A percentile compares a stretch with the other conserved stretches of the same genome.
Evolutionary conservation across 1,284 basidiomycete species (phyloP).

Genomic region (Irpex rosettiformis): DNA sequence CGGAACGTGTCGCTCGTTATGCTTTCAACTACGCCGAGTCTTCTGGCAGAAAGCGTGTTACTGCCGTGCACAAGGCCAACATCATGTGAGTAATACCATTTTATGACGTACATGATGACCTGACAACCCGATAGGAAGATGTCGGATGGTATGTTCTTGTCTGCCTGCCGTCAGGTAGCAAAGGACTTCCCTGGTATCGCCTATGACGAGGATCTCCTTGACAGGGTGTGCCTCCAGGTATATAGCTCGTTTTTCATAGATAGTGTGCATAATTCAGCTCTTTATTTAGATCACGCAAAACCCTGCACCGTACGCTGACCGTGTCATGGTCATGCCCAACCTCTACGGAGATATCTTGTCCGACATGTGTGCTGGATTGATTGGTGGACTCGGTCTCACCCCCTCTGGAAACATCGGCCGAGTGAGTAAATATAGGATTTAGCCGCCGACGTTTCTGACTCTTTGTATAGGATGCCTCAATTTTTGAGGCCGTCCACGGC

Average conservation of each 20-base stretch:
- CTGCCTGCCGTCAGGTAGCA: conserved; percentile 94
- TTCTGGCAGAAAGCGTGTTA: conserved; percentile 88
- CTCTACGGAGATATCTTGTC: conserved; percentile 97
- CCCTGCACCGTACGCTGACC: conserved; percentile 91
- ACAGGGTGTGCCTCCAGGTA: conserved; percentile 93
- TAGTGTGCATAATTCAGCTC: conserved; percentile 8
- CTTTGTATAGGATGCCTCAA: conserved; percentile 83
- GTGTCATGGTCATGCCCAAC: conserved; percentile 99
- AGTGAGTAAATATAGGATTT: conserved; percentile 42
- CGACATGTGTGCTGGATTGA: conserved; percentile 98
- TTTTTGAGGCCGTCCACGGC: conserved; percentile 99
- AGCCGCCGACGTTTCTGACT: background rate
- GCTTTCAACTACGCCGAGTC: conserved; percentile 97
- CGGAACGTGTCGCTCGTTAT: conserved; percentile 97
- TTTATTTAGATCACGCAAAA: conserved; percentile 80
- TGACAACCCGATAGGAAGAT: conserved; percentile 73
- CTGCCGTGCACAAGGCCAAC: conserved; percentile 99
- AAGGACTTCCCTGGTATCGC: conserved; percentile 93
- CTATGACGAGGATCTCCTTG: conserved; percentile 97
- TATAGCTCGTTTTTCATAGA: conserved; percentile 14
- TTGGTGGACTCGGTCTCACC: conserved; percentile 96
- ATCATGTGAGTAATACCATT: conserved; percentile 73
- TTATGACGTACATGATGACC: conserved; percentile 9
- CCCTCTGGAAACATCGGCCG: conserved; percentile 98
- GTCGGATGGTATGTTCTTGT: conserved; percentile 99